These are phyloP conservation scores for Capsicum chinense DNA, from an alignment of 257 asterid species.

Conservation along the genomic window DNA sequence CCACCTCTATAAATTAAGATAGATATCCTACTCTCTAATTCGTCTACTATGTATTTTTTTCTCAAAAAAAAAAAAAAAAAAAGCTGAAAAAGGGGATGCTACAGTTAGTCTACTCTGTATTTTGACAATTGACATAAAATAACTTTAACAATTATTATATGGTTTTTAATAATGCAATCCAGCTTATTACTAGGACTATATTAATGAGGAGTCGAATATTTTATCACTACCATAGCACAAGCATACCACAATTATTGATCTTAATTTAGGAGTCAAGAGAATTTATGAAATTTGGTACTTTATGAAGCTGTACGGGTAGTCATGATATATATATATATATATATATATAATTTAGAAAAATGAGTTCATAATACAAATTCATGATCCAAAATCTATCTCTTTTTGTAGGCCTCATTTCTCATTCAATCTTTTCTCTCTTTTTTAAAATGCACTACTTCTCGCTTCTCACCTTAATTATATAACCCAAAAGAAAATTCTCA, in stretches of 20 bases:
- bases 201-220: background rate
- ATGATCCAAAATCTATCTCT: too few species aligned
- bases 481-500: too few species aligned
- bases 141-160: background rate
- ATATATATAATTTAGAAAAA: too few species aligned
- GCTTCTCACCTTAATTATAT: too few species aligned
- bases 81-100: background rate
- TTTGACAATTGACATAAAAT: conserved; percentile 5
- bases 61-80: background rate
- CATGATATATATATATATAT: background rate
- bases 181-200: background rate
- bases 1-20: too few species aligned
- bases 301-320: background rate
- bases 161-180: background rate
- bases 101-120: background rate
- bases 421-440: too few species aligned
- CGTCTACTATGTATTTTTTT: background rate
- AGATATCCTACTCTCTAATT: background rate
- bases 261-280: background rate
- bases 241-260: background rate
- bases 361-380: too few species aligned
- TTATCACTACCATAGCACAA: background rate
- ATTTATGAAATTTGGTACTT: background rate
- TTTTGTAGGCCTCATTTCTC: too few species aligned
- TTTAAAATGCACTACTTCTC: too few species aligned